phyloP scores from a whole-genome alignment of 306 rosid species.

The Prunus persica region DNA sequence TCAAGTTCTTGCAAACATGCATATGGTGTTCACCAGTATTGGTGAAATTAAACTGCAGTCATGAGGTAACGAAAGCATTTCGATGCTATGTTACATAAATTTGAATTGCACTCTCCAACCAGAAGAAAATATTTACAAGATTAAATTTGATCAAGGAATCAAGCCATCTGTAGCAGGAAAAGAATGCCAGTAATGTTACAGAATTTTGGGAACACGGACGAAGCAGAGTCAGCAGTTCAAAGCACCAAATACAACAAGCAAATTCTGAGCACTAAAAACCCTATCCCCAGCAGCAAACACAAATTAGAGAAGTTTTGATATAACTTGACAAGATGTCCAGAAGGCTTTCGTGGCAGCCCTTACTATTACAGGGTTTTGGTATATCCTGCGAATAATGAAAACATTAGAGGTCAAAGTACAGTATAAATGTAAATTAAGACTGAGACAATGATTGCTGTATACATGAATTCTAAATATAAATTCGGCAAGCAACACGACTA shows the following conservation, averaged over 20 bases:
- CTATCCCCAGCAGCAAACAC: slow-evolving; percentile 27
- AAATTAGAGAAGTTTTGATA: slow-evolving; percentile 82
- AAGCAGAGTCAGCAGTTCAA: neutral
- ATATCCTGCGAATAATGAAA: slow-evolving; percentile 57
- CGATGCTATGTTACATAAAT: slow-evolving; percentile 10
- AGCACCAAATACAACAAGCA: slow-evolving; percentile 5
- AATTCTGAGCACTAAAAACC: slow-evolving; percentile 8
- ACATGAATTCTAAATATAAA: neutral
- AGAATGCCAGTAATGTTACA: slow-evolving; percentile 17
- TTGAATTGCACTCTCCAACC: slow-evolving; percentile 23
- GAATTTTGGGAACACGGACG: neutral
- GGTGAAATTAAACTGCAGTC: neutral
- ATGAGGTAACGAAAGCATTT: neutral
- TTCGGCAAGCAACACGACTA: neutral
- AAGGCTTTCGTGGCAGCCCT: slow-evolving; percentile 77
- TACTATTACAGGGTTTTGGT: slow-evolving; percentile 84
- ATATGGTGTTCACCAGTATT: too few relatives aligned
- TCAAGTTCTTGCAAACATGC: neutral
- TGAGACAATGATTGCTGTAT: neutral
- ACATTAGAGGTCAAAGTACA: neutral
- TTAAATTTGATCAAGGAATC: slow-evolving; percentile 21
- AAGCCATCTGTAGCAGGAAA: slow-evolving; percentile 27
- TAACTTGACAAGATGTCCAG: slow-evolving; percentile 88
- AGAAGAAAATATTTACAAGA: slow-evolving; percentile 33
- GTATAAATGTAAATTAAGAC: neutral